These are phyloP conservation scores for Podospora didyma DNA, from an alignment of 495 filamentous ascomycete genomes.

Conservation along the genomic window DNA sequence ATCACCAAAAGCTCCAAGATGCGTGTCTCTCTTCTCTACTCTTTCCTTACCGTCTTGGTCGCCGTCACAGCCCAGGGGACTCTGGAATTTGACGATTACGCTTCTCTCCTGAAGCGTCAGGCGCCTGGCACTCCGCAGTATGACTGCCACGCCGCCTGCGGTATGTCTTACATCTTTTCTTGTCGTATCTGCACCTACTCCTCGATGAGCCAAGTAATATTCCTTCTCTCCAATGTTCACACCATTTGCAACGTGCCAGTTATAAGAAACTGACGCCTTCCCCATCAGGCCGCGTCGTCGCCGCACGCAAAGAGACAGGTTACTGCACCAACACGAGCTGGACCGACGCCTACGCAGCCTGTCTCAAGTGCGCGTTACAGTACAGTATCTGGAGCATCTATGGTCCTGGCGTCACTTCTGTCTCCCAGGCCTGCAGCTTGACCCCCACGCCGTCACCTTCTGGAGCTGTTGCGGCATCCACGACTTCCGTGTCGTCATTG, in stretches of 20 bases:
- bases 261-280: not conserved
- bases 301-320: conserved; percentile 11
- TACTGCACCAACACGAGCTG: conserved; percentile 39
- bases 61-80: conserved; percentile 4
- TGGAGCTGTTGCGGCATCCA: too few species aligned
- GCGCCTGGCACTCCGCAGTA: conserved; percentile 18
- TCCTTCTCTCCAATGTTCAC: too few species aligned
- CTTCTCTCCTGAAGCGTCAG: conserved; percentile 13
- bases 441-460: conserved; percentile 29
- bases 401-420: conserved; percentile 29
- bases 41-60: conserved; percentile 11
- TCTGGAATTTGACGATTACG: not conserved
- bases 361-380: conserved; percentile 42
- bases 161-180: conserved; percentile 10
- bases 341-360: conserved; percentile 30
- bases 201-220: too few species aligned
- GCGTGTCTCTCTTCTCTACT: conserved; percentile 5
- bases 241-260: not conserved
- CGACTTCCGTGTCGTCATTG: not conserved
- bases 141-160: conserved; percentile 23
- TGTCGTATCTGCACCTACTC: too few species aligned
- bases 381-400: conserved; percentile 46
- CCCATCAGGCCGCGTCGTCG: conserved; percentile 11
- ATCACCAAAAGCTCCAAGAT: too few species aligned
- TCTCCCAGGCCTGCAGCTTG: conserved; percentile 34